Percentiles rank a stretch among this genome's conserved stretches.
These are phyloP conservation scores for Alisma plantagoaquatica DNA, from an alignment of 106 monocot genomes.

Conservation along the genomic window DNA sequence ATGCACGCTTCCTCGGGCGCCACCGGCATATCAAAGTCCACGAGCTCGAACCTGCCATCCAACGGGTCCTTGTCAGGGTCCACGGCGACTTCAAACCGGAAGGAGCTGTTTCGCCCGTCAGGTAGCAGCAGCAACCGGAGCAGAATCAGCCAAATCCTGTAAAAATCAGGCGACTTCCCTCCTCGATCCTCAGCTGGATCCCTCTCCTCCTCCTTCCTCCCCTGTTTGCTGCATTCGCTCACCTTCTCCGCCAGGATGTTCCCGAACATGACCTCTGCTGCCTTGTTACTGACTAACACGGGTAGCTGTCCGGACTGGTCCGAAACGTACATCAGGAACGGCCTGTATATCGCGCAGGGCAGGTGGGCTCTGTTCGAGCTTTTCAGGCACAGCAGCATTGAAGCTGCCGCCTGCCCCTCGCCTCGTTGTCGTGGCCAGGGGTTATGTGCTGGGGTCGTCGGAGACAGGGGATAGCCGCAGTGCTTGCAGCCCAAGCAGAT, in stretches of 20 bases:
- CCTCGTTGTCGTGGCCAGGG: too few relatives aligned
- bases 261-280: slow-evolving; percentile 47
- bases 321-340: slow-evolving; percentile 21
- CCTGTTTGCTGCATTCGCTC: background rate
- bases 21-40: slow-evolving; percentile 37
- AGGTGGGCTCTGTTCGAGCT: background rate
- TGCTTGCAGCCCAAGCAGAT: background rate
- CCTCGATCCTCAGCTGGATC: background rate
- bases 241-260: slow-evolving; percentile 42
- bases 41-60: slow-evolving; percentile 42
- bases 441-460: background rate
- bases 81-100: slow-evolving; percentile 32
- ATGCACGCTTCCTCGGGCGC: too few relatives aligned
- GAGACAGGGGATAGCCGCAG: background rate
- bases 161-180: slow-evolving; percentile 15
- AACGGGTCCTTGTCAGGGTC: slow-evolving; percentile 25
- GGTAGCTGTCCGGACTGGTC: slow-evolving; percentile 36
- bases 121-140: slow-evolving; percentile 21
- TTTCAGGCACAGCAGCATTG: background rate
- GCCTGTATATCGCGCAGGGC: background rate
- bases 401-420: too few relatives aligned
- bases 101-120: slow-evolving; percentile 42
- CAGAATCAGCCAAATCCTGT: slow-evolving; percentile 39
- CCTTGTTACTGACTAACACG: slow-evolving; percentile 41
- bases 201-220: background rate